Base-by-base conservation (phyloP, 2,329 filamentous ascomycete genomes). In the Hirsutella rhossiliensis region DNA sequence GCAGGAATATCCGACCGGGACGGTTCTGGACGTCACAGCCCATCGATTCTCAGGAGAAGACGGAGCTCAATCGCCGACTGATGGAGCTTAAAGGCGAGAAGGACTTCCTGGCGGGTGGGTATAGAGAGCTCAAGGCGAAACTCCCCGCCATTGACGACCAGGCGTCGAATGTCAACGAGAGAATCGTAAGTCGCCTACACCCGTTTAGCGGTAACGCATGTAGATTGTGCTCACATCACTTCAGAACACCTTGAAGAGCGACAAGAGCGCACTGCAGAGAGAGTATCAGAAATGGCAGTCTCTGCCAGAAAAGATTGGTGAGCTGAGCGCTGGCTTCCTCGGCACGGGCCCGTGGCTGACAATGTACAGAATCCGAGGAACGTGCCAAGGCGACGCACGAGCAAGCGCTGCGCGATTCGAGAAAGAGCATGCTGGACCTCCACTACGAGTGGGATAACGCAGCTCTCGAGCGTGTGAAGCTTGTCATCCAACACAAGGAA, bases 1-100 rank as follows among this genome's bases (percentile, higher is more conserved):
- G 84, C 13, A 75, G 70, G 31, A 67, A 68, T 43, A 65, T 96
- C 13, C 68, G 61, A 15, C 63, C 62, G 2, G 87, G 87, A 5
- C 67, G 59, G 31, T 76, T 75, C 55, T 96, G 92, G 80, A 88
- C 81, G 1, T 79, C 87, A 39, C 80, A 86, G 48, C 82, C 85
- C 3, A 73, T 88, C 7, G 86, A 94, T 56, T 64, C 65, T 4
- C 67, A 75, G 19, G 80, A 75, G 47, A 87, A 84, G 58, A 62
- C 65, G 13, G 72, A 79, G 42, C 59, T 92, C 15, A 68, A 78
- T 47, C 67, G 68, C 15, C 71, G 68, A 7, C 62, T 82, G 1
- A 47, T 53, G 0, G 71, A 76, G 38, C 48, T 71, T 2, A 50
- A 57, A 4, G 55, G 48, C 4, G 62, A 73, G 41, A 47, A 59